Percentiles rank a stretch among this genome's conserved stretches.
Evolutionary conservation across 2,329 filamentous ascomycete genomes (phyloP).

Genomic region (Talaromyces sp.): DNA sequence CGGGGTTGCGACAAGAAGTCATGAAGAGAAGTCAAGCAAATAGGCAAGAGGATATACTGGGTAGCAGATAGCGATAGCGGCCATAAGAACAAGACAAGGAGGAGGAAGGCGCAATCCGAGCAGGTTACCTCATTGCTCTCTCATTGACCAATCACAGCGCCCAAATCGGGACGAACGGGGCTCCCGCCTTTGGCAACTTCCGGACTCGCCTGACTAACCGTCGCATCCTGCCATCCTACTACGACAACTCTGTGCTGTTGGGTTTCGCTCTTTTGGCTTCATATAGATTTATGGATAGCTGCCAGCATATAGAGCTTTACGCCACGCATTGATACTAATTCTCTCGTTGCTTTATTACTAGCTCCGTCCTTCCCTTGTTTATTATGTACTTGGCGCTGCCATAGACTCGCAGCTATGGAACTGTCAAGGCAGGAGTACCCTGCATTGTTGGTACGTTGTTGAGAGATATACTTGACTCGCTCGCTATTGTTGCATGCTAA

Average conservation of each 20-base stretch:
- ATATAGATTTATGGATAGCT: neutral
- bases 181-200: constrained; percentile 11
- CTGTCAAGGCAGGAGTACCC: constrained; percentile 88
- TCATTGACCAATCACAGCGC: constrained; percentile 9
- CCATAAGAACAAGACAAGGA: neutral
- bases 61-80: neutral
- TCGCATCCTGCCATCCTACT: neutral
- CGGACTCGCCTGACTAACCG: neutral
- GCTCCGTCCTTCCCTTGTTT: neutral
- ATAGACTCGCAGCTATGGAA: constrained; percentile 57
- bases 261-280: neutral
- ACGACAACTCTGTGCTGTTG: neutral
- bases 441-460: constrained; percentile 75
- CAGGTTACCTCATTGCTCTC: constrained; percentile 20
- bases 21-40: neutral
- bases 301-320: neutral
- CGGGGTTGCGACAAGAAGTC: neutral
- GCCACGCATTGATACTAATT: neutral
- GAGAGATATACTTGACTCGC: constrained; percentile 17
- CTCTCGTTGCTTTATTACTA: constrained; percentile 22
- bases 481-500: constrained; percentile 26
- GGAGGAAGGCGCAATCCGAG: constrained; percentile 19
- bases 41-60: too few relatives aligned
- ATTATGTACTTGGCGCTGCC: constrained; percentile 35
- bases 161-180: neutral